Base-by-base conservation (phyloP, 345 rosid genomes). In the Dovyalis caffra region DNA sequence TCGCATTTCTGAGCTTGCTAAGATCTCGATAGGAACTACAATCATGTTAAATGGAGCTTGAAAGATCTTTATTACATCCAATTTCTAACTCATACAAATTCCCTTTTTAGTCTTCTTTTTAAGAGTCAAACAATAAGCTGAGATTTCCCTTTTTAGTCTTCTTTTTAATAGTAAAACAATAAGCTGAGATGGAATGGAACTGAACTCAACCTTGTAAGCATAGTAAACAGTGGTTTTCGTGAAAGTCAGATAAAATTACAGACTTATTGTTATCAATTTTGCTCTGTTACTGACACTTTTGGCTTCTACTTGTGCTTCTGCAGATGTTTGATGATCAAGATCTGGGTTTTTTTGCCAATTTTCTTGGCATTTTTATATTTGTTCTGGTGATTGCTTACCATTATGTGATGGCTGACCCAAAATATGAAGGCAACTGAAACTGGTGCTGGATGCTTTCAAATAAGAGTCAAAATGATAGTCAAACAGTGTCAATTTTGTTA, bases 301-400 rank as follows among this genome's bases (percentile, higher is more conserved):
- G 26, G 34, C 8, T 32, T 49, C 11, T 66, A 23, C 77, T 63
- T 74, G 34, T 79, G 60, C 43, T 74, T 69, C 38, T 83, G 88
- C 95, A 91, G 99, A 95, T 95, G 97, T 69, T 92, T 34, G 94
- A 89, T 68, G 95, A 95, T 83, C 92, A 84, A 75, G 92, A 84
- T 60, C 84, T 92, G 40, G 93, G 95, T 21, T 91, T 92, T 77
- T 85, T 89, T 21, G 88, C 90, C 84, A 92, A 89, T 79, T 85
- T 91, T 79, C 92, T 92, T 60, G 97, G 97, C 81, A 83, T 89
- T 60, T 92, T 89, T 78, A 86, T 92, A 63, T 95, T 91, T 69
- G 82, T 73, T 51, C 81, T 90, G 83, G 92, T 95, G 26, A 89
- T 92, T 29, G 92, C 90, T 7, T 94, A 92, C 76, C 98, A 92